Evolutionary conservation across 192 early-diverging fungal genomes (phyloP).

Genomic region (Dissophora globulifera): DNA sequence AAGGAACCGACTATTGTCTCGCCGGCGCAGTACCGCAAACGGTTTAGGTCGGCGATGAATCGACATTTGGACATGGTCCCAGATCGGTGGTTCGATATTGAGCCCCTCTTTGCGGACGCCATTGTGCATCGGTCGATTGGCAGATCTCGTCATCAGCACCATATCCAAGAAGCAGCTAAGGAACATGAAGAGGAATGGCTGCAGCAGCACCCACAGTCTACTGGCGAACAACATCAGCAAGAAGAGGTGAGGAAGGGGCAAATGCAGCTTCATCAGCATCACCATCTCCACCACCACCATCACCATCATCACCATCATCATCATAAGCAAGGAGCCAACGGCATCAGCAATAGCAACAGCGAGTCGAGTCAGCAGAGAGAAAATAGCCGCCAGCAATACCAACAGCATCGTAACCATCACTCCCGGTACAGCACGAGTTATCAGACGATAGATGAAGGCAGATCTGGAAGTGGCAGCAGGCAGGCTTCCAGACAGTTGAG

Average conservation of each 20-base stretch:
- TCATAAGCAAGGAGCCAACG: too few relatives aligned
- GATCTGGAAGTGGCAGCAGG: background rate
- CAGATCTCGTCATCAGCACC: conserved; percentile 16
- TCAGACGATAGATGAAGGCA: background rate
- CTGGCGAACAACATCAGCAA: background rate
- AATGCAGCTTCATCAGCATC: conserved; percentile 32
- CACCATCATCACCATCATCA: conserved; percentile 3
- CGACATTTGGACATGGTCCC: conserved; percentile 62
- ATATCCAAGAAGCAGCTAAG: conserved; percentile 1
- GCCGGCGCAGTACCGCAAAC: conserved; percentile 91
- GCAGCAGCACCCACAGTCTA: conserved; percentile 10
- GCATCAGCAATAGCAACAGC: too few relatives aligned
- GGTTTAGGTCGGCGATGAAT: conserved; percentile 97
- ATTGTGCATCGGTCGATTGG: conserved; percentile 32
- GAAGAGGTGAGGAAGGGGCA: conserved; percentile 16
- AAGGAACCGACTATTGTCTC: conserved; percentile 96
- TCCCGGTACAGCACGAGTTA: conserved; percentile 9
- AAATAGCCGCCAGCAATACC: too few relatives aligned
- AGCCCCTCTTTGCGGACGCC: conserved; percentile 12
- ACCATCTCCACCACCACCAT: conserved; percentile 6
- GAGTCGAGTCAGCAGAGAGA: too few relatives aligned
- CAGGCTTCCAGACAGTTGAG: background rate
- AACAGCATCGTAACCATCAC: conserved; percentile 4
- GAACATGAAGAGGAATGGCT: conserved; percentile 4
- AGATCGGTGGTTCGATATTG: conserved; percentile 42